These are phyloP conservation scores for Carex scoparia DNA, from an alignment of 176 grass and related monocot genomes.

Conservation along the genomic window DNA sequence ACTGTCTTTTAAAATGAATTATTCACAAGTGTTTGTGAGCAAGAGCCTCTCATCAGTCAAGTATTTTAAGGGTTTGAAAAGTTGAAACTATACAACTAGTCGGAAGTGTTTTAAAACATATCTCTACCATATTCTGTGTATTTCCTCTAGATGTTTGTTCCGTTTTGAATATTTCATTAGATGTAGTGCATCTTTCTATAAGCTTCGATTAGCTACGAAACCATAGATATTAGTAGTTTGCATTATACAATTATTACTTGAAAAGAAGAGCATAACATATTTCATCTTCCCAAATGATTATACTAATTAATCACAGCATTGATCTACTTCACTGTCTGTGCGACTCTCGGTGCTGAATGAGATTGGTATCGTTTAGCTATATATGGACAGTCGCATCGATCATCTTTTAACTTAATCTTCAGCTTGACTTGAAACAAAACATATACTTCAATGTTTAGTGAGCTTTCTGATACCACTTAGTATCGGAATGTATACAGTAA, in stretches of 20 bases:
- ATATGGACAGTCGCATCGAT: not conserved
- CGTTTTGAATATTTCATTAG: not conserved
- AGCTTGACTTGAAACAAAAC: not conserved
- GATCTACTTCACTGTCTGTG: not conserved
- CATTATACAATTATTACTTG: not conserved
- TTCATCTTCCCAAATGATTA: not conserved
- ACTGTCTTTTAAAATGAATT: too few species aligned
- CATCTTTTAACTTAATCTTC: not conserved
- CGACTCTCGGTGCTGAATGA: not conserved
- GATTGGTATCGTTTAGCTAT: not conserved
- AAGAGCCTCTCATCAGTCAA: too few species aligned
- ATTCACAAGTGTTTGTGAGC: too few species aligned
- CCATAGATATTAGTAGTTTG: not conserved
- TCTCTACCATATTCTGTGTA: not conserved
- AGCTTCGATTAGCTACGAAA: not conserved
- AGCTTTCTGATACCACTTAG: not conserved
- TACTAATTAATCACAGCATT: not conserved
- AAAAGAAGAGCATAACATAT: not conserved
- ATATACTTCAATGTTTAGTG: not conserved
- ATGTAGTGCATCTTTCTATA: not conserved
- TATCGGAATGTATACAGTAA: not conserved
- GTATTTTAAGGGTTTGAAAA: too few species aligned
- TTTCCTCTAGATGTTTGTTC: not conserved
- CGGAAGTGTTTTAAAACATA: not conserved
- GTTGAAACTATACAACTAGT: not conserved